phyloP scores from a whole-genome alignment of 148 eudicot genomes.

The Dianthus caryophyllus region DNA sequence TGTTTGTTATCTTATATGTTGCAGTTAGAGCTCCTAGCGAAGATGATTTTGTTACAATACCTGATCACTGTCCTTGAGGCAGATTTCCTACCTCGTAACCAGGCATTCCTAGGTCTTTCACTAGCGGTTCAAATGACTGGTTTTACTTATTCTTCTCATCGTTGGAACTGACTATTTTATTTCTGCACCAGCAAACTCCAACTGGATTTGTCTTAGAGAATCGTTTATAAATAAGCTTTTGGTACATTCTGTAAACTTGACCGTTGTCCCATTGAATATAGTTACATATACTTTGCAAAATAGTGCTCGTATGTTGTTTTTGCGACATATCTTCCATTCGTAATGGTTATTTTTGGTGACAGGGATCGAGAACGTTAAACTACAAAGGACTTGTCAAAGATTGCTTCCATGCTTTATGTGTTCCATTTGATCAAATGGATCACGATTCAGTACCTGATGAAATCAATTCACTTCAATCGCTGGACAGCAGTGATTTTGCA shows the following conservation, averaged over 20 bases:
- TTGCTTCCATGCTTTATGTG: conserved; percentile 44
- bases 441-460: conserved; percentile 24
- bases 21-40: conserved; percentile 50
- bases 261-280: not conserved
- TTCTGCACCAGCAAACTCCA: conserved; percentile 46
- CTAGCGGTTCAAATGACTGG: not conserved
- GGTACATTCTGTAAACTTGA: conserved; percentile 39
- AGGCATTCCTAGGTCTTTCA: conserved; percentile 45
- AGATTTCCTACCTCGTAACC: conserved; percentile 64
- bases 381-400: conserved; percentile 69
- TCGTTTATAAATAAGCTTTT: conserved; percentile 68
- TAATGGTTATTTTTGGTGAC: conserved; percentile 15
- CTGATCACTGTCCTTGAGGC: conserved; percentile 60
- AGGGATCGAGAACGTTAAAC: conserved; percentile 75
- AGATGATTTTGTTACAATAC: conserved; percentile 70
- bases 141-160: conserved; percentile 6
- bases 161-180: conserved; percentile 13
- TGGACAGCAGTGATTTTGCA: conserved; percentile 30
- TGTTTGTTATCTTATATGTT: conserved; percentile 13
- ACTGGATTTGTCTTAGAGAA: conserved; percentile 65
- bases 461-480: conserved; percentile 19
- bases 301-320: not conserved
- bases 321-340: not conserved
- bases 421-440: conserved; percentile 22
- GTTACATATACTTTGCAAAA: conserved; percentile 11